Evolutionary conservation across 352 stramenopile species (phyloP), one percentile per base, ranked within the genome.

Genomic region (Phytophthora nicotianae): DNA sequence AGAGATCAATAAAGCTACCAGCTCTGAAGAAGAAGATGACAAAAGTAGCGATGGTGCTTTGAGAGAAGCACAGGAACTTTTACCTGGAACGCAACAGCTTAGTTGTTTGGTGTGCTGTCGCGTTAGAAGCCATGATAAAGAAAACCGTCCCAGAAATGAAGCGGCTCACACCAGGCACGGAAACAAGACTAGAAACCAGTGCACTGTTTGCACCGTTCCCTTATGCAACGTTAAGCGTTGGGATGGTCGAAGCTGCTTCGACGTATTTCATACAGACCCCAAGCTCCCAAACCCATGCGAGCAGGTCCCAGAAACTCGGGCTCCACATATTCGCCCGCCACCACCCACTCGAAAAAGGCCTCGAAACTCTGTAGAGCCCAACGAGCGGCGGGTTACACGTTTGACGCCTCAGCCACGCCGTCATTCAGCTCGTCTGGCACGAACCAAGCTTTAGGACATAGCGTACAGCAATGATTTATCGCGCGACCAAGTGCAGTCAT

Each of bases 81-180:
- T 50, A 4, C 7, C 10, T 5, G 23, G 23, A 3, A 38, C 23
- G 1, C 8, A 38, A n/a, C 24, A 50, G 14, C 45, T 50, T 4
- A 16, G 23, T 23, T 50, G 45, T 14, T 11, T 37, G 16, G 10
- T 50, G 13, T 35, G 45, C 21, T 56, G 33, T 23, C 49, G 23
- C 2, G 1, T 56, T n/a, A n/a, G n/a, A 23, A 56, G 42, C 9
- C 33, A 56, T 16, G 32, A 47, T 11, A 10, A 20, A 5, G 49
- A 56, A 46, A 56, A 56, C 14, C n/a, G n/a, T n/a, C n/a, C n/a
- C n/a, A n/a, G n/a, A n/a, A n/a, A 7, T 56, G 33, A 20, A 32
- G 11, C 24, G 24, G 7, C 49, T n/a, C n/a, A 56, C 49, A 17
- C 33, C 4, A 8, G 49, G 16, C 20, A 56, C 6, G 49, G 33